Evolutionary conservation across 1,139 yeast genomes (phyloP), one percentile per base, ranked within the genome.

Genomic region (Candida smagusa): DNA sequence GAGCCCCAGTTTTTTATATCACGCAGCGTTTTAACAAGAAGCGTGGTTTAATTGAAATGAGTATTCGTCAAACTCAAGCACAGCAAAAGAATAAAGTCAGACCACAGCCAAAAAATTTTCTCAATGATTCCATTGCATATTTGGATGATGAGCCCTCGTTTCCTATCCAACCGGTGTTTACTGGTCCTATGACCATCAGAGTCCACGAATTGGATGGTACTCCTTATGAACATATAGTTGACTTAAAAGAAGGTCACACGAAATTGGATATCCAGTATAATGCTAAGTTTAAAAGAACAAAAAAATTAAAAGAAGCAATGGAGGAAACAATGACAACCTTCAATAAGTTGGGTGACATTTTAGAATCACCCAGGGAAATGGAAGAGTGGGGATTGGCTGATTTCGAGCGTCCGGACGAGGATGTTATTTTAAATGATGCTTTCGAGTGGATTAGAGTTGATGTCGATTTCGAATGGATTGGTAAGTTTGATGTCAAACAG

Each of bases 181-280:
- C 85, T 0, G 99, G 99, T 0, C 97, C 98, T 0, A 88, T 94
- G 86, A 94, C 98, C 0, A 86, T 94, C 30, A 72, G 98, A 53
- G 90, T 94, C 31, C 98, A 94, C 56, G 99, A 94, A 58, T 95
- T 97, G 0, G 98, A 94, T 59, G 98, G 98, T n/a, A 88, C 97
- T 0, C 98, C 99, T 0, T 92, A 94, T 54, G 99, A 94, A 54
- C 99, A 94, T 57, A 92, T 94, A 34, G 96, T 94, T 16, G 95
- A 89, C 48, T 68, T 94, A 39, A 87, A 88, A 52, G 97, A 90
- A 41, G 77, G 80, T 2, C 80, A 81, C 47, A 87, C 96, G 0
- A 89, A 87, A 52, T 69, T 94, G 35, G 98, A 94, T 54, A 88
- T 94, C 33, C 97, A 88, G 53, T 92, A 92, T 61, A 92, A 94